Base-by-base conservation (phyloP, 164 flowering plant species). In the Hamamelis virginiana region DNA sequence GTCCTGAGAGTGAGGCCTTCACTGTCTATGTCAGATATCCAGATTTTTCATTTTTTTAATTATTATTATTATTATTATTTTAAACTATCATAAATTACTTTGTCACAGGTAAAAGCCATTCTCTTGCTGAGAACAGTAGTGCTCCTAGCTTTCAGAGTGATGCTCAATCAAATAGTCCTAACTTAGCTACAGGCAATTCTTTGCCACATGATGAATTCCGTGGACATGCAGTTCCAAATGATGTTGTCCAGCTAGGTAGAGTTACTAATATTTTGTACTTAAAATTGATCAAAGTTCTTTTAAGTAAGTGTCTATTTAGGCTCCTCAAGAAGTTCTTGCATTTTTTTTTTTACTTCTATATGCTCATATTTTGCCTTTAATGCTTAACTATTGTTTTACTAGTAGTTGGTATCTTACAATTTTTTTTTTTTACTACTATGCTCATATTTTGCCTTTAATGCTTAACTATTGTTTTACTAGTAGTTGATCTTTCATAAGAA, bases 211-310 rank as follows among this genome's bases (percentile, higher is more conserved):
- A 88, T 68, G 92, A 81, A 64, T 78, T 85, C 50, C 82, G 83
- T 6, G 91, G 86, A 64, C 72, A 81, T 80, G 27, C 80, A 51
- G 74, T 76, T 78, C 82, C 82, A 56, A 74, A 59, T 56, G 84
- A 79, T 62, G 46, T 63, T 75, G 75, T 75, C 51, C 81, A 80
- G 67, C 77, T 90, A 84, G 91, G 96, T 91, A 76, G 12, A 58
- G 41, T 27, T 8, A 59, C 9, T 33, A 46, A 1, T 5, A n/a
- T 13, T 21, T 46, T 33, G 41, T 33, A 33, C 41, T 33, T 33
- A 33, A 33, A 33, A 33, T n/a, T n/a, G n/a, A n/a, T 33, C 41
- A 33, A 33, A 33, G 41, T 33, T 2, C 2, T 33, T 33, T 33
- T 33, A 33, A 2, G 41, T 33, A 33, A 2, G 41, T 33, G 41